Evolutionary conservation across 768 basidiomycete genomes (phyloP).

Genomic region (Mycena sanguinolenta): DNA sequence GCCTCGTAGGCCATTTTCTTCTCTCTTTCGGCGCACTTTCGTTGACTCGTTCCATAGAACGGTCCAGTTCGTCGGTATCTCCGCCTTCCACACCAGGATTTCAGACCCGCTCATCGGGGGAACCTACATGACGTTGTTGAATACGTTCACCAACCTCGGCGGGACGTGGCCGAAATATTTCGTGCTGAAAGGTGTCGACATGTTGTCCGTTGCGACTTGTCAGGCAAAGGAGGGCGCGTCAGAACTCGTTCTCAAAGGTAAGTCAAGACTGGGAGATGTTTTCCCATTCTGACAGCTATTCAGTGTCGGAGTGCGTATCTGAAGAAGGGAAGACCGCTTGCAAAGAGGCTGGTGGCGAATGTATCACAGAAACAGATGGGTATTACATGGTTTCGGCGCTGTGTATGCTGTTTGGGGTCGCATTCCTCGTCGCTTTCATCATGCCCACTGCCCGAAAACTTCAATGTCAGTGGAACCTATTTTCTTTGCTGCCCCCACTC

Average conservation of each 20-base stretch:
- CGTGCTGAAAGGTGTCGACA: conserved; percentile 95
- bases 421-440: conserved; percentile 81
- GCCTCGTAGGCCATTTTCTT: conserved; percentile 71
- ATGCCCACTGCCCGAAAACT: conserved; percentile 87
- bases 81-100: conserved; percentile 97
- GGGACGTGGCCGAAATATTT: conserved; percentile 99
- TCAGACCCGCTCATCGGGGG: conserved; percentile 98
- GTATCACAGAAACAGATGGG: conserved; percentile 89
- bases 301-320: conserved; percentile 91
- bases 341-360: conserved; percentile 79
- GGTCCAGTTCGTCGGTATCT: conserved; percentile 98
- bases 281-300: conserved; percentile 30
- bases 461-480: conserved; percentile 73
- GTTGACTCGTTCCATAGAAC: conserved; percentile 66
- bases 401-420: conserved; percentile 84
- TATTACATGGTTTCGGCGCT: conserved; percentile 88
- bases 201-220: conserved; percentile 89
- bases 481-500: conserved; percentile 13
- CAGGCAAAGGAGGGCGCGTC: conserved; percentile 71
- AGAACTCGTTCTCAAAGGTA: conserved; percentile 70
- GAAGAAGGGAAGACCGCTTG: conserved; percentile 91
- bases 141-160: conserved; percentile 96
- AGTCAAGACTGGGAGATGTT: conserved; percentile 16
- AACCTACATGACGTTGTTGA: conserved; percentile 99
- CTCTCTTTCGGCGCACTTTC: neutral